Percentiles rank a stretch among this genome's conserved stretches.
Evolutionary conservation across 805 yeast species (phyloP).

Genomic region (Clavispora carvajalis): DNA sequence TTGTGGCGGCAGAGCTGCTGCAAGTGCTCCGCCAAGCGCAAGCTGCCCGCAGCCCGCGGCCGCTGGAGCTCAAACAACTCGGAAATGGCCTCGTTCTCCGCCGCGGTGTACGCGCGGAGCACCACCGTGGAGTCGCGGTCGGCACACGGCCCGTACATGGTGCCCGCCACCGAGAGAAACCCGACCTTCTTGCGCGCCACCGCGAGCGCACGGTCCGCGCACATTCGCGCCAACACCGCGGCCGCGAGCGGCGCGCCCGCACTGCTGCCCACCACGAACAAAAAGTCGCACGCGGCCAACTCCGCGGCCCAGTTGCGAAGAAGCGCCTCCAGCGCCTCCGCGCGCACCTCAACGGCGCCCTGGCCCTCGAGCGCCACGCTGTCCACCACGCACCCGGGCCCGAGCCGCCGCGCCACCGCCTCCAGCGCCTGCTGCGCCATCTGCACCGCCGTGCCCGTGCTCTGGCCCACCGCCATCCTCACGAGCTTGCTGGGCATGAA

Average conservation of each 20-base stretch:
- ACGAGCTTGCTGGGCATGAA: conserved; percentile 38
- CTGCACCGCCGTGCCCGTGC: conserved; percentile 30
- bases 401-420: conserved; percentile 26
- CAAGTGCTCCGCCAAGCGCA: conserved; percentile 17
- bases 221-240: conserved; percentile 20
- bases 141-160: conserved; percentile 25
- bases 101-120: conserved; percentile 30
- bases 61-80: conserved; percentile 33
- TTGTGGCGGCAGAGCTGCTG: conserved; percentile 17
- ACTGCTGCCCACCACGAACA: conserved; percentile 30
- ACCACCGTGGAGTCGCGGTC: conserved; percentile 33
- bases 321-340: conserved; percentile 19
- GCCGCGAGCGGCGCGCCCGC: conserved; percentile 31
- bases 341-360: conserved; percentile 29
- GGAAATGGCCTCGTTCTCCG: conserved; percentile 31
- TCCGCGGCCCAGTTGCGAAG: conserved; percentile 30
- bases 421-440: conserved; percentile 25
- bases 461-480: conserved; percentile 29
- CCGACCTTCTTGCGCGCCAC: conserved; percentile 21
- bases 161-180: conserved; percentile 33
- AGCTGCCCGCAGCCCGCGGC: conserved; percentile 13
- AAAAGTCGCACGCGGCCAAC: conserved; percentile 26
- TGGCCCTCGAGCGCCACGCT: conserved; percentile 39
- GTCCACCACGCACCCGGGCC: conserved; percentile 20
- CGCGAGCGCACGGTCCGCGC: conserved; percentile 5